phyloP scores from a whole-genome alignment of 768 basidiomycete species.

The Mycena maculata region DNA sequence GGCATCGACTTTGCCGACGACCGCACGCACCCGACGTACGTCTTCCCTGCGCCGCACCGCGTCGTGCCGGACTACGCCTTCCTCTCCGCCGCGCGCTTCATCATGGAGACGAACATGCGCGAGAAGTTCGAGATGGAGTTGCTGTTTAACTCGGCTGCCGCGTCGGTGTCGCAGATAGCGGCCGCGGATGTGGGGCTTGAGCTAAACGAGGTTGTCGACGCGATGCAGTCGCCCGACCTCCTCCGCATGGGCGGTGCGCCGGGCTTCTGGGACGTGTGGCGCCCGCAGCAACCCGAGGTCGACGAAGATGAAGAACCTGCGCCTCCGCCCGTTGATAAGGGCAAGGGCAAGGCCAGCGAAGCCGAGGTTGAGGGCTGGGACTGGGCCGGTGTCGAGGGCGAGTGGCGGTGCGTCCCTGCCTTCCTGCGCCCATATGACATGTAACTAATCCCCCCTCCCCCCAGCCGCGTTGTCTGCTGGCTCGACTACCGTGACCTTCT shows the following conservation, averaged over 20 bases:
- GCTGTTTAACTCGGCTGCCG: not conserved
- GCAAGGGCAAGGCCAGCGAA: slow-evolving; percentile 38
- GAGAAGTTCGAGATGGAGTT: slow-evolving; percentile 44
- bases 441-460: not conserved
- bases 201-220: slow-evolving; percentile 37
- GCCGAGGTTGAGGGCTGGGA: slow-evolving; percentile 59
- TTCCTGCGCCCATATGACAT: not conserved
- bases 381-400: slow-evolving; percentile 67
- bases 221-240: slow-evolving; percentile 49
- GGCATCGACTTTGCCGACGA: slow-evolving; percentile 34
- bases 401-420: slow-evolving; percentile 58
- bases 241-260: slow-evolving; percentile 55
- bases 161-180: slow-evolving; percentile 4
- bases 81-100: slow-evolving; percentile 60
- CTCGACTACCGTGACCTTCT: slow-evolving; percentile 67
- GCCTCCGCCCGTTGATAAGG: slow-evolving; percentile 21
- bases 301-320: slow-evolving; percentile 19
- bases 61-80: slow-evolving; percentile 62
- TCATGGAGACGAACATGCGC: slow-evolving; percentile 64
- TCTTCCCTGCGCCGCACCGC: slow-evolving; percentile 37
- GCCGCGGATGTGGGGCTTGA: slow-evolving; percentile 29
- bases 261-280: slow-evolving; percentile 52
- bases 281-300: slow-evolving; percentile 11
- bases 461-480: slow-evolving; percentile 68
- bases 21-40: slow-evolving; percentile 35